Conservation (phyloP, 2,329 filamentous ascomycete genomes). For the Hymenoscyphus fructigenus region DNA sequence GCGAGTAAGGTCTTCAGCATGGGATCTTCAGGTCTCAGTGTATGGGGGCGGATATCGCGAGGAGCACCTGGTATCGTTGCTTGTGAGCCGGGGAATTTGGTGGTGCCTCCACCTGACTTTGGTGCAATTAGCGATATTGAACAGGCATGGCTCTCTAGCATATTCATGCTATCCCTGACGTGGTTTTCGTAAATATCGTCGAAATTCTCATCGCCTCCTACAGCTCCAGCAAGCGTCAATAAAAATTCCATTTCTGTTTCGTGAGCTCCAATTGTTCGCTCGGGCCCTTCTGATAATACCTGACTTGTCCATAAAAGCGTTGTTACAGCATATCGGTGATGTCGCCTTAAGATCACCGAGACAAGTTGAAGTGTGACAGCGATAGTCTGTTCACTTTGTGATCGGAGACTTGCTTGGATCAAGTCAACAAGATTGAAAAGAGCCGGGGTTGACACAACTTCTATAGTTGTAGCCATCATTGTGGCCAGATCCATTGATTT, state of each 20-base stretch:
- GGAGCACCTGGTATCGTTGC: constrained; percentile 60
- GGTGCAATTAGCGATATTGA: constrained; percentile 67
- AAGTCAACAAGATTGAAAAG: constrained; percentile 94
- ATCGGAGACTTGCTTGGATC: constrained; percentile 79
- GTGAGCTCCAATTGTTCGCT: constrained; percentile 70
- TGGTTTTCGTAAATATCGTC: constrained; percentile 72
- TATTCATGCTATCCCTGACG: constrained; percentile 66
- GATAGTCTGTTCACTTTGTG: constrained; percentile 83
- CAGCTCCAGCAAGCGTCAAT: constrained; percentile 63
- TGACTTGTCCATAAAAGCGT: constrained; percentile 70
- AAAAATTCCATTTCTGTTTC: constrained; percentile 73
- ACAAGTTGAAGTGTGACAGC: constrained; percentile 85
- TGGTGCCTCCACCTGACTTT: constrained; percentile 54
- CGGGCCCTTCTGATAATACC: constrained; percentile 51
- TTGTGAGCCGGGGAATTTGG: constrained; percentile 54
- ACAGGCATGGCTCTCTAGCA: constrained; percentile 72
- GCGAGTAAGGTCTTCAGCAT: constrained; percentile 66
- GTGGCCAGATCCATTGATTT: constrained; percentile 87
- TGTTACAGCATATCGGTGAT: constrained; percentile 81
- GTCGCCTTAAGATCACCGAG: constrained; percentile 80
- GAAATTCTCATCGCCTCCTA: constrained; percentile 69
- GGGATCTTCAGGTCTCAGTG: constrained; percentile 61
- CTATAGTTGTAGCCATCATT: constrained; percentile 72
- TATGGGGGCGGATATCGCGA: constrained; percentile 60
- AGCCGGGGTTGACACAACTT: constrained; percentile 73